phyloP scores from a whole-genome alignment of 106 monocot genomes.

The Phalaenopsis equestris region DNA sequence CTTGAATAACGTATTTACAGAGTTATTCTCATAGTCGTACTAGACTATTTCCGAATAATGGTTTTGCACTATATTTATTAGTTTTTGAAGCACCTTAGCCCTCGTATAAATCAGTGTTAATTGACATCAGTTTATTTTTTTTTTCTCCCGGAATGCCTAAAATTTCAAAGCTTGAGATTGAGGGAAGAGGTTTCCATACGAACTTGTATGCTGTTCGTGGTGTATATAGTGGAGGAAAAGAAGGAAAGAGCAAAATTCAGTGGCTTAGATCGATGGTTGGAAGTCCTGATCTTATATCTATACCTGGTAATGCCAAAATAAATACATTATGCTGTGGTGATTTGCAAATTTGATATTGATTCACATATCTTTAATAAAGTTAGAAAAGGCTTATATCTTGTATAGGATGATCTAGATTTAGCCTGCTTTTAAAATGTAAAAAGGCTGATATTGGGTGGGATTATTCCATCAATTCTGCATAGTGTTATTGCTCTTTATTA shows the following conservation, averaged over 20 bases:
- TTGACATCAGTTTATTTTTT: not conserved
- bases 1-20: too few species aligned
- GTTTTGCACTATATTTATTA: not conserved
- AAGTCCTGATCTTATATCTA: slow-evolving; percentile 96
- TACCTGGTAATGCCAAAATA: slow-evolving; percentile 58
- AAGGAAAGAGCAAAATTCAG: slow-evolving; percentile 98
- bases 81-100: not conserved
- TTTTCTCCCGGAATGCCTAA: slow-evolving; percentile 60
- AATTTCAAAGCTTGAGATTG: slow-evolving; percentile 88
- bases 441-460: not conserved
- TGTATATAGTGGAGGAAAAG: slow-evolving; percentile 81
- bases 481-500: not conserved
- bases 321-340: not conserved
- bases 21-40: too few species aligned
- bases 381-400: not conserved
- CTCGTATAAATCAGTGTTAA: not conserved
- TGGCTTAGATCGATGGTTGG: slow-evolving; percentile 97
- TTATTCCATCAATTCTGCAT: not conserved
- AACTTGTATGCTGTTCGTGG: slow-evolving; percentile 94
- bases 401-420: not conserved
- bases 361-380: not conserved
- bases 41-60: too few species aligned
- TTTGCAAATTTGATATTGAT: not conserved
- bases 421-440: not conserved
- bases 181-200: slow-evolving; percentile 96